Evolutionary conservation across 495 filamentous ascomycete genomes (phyloP), one percentile per base, ranked within the genome.

Genomic region (Paragyromitra xinjiangensis): DNA sequence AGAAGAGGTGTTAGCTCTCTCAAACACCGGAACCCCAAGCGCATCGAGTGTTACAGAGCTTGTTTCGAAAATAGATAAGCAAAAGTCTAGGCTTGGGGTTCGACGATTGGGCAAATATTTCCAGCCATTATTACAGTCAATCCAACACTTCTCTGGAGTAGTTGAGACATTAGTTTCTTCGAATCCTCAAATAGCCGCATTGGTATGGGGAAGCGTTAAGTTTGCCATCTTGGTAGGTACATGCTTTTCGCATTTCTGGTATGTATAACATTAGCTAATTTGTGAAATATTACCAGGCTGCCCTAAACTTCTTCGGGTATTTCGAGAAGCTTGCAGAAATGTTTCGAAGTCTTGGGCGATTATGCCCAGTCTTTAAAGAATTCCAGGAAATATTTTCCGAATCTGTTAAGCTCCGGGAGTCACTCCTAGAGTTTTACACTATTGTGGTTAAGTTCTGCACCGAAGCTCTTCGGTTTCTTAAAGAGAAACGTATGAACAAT

Each of bases 171-270:
- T 77, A 8, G 59, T 77, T 77, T 48, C 56, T 12, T 39, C 77
- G 8, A 65, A 71, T n/a, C 29, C 72, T 19, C 26, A 50, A 34
- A 63, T 71, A 19, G 65, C 77, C 5, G 72, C 66, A 19, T 71
- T 79, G 14, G 39, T 79, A 71, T 79, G 72, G 77, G 77, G 77
- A 11, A 79, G 77, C n/a, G 59, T 65, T 45, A 76, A 76, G 65
- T 75, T 79, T 8, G 63, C 75, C 34, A 40, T 76, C 12, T 40
- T 29, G 44, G 77, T 79, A 61, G 44, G 69, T 63, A 63, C 37
- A 8, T 0, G 19, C 8, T 7, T 3, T 34, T 64, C 11, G 24
- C 16, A 48, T 11, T 2, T 45, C 6, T 3, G 2, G 8, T 63
- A 6, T 45, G 5, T 63, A 12, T 55, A n/a, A 9, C 39, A 65